phyloP scores from a whole-genome alignment of 164 flowering plant genomes.

The Paratinospora sagittata region DNA sequence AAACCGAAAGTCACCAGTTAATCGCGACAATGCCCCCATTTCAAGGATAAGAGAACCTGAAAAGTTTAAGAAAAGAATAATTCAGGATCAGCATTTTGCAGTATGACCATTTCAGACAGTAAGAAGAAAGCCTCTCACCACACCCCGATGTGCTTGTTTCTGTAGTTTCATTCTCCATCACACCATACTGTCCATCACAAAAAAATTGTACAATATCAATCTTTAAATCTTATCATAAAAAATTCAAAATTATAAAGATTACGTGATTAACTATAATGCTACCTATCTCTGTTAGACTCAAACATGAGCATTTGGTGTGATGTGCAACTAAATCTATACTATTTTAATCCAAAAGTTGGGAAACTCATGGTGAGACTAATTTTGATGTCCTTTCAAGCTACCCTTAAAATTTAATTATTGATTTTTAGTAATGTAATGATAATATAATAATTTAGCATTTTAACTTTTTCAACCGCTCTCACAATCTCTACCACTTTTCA shows the following conservation, averaged over 20 bases:
- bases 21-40: conserved; percentile 89
- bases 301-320: not conserved
- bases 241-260: conserved; percentile 13
- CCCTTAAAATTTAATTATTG: too few relatives aligned
- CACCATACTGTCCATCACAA: conserved; percentile 81
- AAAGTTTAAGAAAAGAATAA: conserved; percentile 19
- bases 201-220: conserved; percentile 46
- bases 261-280: not conserved
- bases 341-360: not conserved
- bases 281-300: not conserved
- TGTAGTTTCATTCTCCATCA: conserved; percentile 87
- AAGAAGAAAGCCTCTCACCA: conserved; percentile 48
- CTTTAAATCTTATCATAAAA: conserved; percentile 43
- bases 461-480: too few relatives aligned
- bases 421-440: too few relatives aligned
- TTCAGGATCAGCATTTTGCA: conserved; percentile 16
- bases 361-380: too few relatives aligned
- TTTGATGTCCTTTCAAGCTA: too few relatives aligned
- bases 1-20: conserved; percentile 85
- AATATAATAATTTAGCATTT: too few relatives aligned
- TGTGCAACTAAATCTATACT: not conserved
- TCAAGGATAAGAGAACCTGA: conserved; percentile 97
- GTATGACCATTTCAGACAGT: conserved; percentile 10
- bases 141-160: conserved; percentile 99
- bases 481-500: too few relatives aligned